Evolutionary conservation across 345 rosid species (phyloP).

Genomic region (Murraya paniculata): DNA sequence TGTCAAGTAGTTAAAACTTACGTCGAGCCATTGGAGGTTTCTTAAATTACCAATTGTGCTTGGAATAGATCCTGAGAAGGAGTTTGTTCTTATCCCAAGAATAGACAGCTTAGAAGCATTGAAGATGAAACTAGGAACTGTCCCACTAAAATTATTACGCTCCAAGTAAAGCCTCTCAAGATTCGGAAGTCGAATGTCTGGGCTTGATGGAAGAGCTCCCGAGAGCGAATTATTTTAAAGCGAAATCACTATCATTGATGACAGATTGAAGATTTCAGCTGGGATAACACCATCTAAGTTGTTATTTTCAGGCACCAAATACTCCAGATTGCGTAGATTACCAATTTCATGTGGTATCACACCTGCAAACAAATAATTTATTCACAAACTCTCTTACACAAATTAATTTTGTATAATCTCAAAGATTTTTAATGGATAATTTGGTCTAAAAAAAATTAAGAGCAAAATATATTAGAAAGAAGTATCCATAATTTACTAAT

Average conservation of each 20-base stretch:
- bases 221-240: neutral
- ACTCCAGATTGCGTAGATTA: neutral
- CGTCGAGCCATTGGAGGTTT: neutral
- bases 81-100: neutral
- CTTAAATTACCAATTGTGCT: slow-evolving; percentile 10
- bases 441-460: too few species aligned
- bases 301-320: neutral
- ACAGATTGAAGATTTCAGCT: slow-evolving; percentile 9
- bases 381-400: neutral
- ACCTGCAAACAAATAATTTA: neutral
- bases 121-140: neutral
- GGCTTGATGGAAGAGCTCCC: neutral
- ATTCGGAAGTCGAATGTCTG: slow-evolving; percentile 2
- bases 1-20: neutral
- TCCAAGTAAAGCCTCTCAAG: neutral
- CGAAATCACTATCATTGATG: neutral
- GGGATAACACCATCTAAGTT: neutral
- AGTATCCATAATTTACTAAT: too few species aligned
- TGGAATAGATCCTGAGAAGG: slow-evolving; percentile 13
- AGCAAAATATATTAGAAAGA: too few species aligned
- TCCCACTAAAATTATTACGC: neutral
- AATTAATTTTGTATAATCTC: neutral
- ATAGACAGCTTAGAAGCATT: too few species aligned
- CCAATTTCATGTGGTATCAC: neutral
- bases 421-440: neutral